These are phyloP conservation scores for Aspergillus awamori DNA, from an alignment of 2,329 filamentous ascomycete genomes.

Conservation along the genomic window DNA sequence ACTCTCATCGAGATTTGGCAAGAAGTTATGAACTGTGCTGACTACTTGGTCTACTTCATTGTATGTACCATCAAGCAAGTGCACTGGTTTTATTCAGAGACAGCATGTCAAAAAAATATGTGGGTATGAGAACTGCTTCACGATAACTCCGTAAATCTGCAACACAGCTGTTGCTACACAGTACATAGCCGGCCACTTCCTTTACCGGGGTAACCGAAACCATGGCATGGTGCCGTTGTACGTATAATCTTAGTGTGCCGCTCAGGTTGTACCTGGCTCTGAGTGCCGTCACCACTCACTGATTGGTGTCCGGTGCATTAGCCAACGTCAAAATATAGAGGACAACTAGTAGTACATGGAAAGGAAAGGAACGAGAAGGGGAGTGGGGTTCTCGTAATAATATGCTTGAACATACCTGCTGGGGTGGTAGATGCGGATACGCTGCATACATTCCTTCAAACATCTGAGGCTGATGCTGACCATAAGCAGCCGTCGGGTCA, in stretches of 20 bases:
- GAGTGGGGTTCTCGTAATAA: neutral
- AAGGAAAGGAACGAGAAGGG: neutral
- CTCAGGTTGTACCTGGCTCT: neutral
- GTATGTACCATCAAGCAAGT: neutral
- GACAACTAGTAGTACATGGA: neutral
- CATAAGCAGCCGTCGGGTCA: constrained; percentile 71
- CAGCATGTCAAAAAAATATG: neutral
- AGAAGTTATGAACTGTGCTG: constrained; percentile 46
- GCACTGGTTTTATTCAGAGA: neutral
- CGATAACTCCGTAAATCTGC: neutral
- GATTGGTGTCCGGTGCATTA: neutral
- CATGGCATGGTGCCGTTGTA: neutral
- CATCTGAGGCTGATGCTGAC: constrained; percentile 74
- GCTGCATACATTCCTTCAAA: constrained; percentile 82
- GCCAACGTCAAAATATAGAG: neutral
- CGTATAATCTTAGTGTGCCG: no score
- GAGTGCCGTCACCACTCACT: neutral
- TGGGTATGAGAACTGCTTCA: neutral
- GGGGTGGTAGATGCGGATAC: constrained; percentile 77
- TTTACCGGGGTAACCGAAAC: neutral
- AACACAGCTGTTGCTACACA: neutral
- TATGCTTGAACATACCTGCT: constrained; percentile 64
- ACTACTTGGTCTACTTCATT: neutral
- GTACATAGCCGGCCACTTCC: neutral
- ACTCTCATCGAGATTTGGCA: constrained; percentile 75